Percentiles rank a stretch among this genome's conserved stretches.
Evolutionary conservation across 2,329 filamentous ascomycete genomes (phyloP).

Genomic region (Colletotrichum brevisporum): DNA sequence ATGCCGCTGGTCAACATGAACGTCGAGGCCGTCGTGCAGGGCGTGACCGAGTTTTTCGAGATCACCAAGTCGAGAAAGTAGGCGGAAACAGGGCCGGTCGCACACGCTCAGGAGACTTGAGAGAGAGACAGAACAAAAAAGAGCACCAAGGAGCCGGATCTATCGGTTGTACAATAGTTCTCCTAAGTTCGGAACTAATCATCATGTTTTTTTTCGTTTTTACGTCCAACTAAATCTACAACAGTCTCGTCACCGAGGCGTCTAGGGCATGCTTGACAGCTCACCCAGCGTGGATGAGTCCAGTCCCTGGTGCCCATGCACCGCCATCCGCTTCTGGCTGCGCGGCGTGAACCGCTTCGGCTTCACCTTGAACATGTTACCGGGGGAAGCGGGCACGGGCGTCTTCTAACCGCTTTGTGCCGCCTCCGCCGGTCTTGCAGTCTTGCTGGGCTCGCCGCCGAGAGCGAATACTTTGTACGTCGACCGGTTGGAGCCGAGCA

Average conservation of each 20-base stretch:
- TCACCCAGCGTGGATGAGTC: conserved; percentile 24
- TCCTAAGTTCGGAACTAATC: neutral
- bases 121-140: neutral
- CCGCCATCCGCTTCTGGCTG: conserved; percentile 30
- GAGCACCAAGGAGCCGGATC: neutral
- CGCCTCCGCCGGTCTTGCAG: neutral
- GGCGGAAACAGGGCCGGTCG: neutral
- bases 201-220: neutral
- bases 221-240: neutral
- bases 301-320: conserved; percentile 3
- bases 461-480: conserved; percentile 64
- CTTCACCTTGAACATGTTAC: conserved; percentile 37
- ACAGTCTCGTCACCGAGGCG: neutral
- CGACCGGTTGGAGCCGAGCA: conserved; percentile 63
- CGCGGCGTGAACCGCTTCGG: conserved; percentile 38
- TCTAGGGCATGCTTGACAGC: conserved; percentile 18
- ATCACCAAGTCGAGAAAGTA: conserved; percentile 72
- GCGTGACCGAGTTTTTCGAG: conserved; percentile 83
- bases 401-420: conserved; percentile 28
- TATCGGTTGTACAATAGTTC: neutral
- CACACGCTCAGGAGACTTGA: conserved; percentile 56
- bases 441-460: conserved; percentile 2
- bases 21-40: conserved; percentile 84
- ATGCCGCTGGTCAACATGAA: conserved; percentile 91
- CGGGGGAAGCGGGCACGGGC: conserved; percentile 29